Conservation (phyloP, 2,329 filamentous ascomycete species). For the Fusarium newnesense region DNA sequence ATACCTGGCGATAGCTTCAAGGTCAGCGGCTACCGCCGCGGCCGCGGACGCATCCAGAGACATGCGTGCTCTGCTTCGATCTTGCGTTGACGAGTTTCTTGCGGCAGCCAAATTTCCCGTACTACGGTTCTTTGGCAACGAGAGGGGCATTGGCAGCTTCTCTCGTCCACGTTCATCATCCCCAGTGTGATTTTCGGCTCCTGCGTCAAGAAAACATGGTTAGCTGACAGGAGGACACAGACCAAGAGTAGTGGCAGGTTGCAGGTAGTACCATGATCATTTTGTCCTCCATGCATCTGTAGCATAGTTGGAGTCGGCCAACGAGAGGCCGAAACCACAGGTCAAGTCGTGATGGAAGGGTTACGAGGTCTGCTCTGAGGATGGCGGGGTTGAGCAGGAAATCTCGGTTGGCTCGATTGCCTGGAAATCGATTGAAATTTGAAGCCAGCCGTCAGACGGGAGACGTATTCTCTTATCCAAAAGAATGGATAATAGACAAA, state of each 20-base stretch:
- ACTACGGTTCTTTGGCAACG: constrained; percentile 72
- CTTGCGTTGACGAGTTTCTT: constrained; percentile 56
- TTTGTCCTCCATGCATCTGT: constrained; percentile 56
- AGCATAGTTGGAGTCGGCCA: constrained; percentile 54
- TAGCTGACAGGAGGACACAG: constrained; percentile 33
- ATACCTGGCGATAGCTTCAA: constrained; percentile 80
- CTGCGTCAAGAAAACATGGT: constrained; percentile 40
- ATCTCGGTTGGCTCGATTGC: constrained; percentile 39
- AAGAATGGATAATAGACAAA: not conserved
- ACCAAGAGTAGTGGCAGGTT: constrained; percentile 5
- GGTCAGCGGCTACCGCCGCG: constrained; percentile 66
- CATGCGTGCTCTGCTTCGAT: constrained; percentile 73
- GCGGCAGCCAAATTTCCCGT: constrained; percentile 68
- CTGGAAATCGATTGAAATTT: constrained; percentile 27
- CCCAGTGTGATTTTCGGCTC: constrained; percentile 47
- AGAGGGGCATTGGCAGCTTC: constrained; percentile 59
- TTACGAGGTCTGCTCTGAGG: constrained; percentile 30
- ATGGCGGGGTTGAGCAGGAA: constrained; percentile 44
- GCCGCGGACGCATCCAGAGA: constrained; percentile 81
- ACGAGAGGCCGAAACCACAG: constrained; percentile 34
- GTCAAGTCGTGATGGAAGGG: constrained; percentile 30
- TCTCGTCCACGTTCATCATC: constrained; percentile 55
- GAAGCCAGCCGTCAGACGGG: constrained; percentile 20
- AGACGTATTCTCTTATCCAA: not conserved
- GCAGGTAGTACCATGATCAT: constrained; percentile 52